Percentiles rank a stretch among this genome's conserved stretches.
Conservation (phyloP, 2,329 filamentous ascomycete genomes). For the Tympanopsis confertula region DNA sequence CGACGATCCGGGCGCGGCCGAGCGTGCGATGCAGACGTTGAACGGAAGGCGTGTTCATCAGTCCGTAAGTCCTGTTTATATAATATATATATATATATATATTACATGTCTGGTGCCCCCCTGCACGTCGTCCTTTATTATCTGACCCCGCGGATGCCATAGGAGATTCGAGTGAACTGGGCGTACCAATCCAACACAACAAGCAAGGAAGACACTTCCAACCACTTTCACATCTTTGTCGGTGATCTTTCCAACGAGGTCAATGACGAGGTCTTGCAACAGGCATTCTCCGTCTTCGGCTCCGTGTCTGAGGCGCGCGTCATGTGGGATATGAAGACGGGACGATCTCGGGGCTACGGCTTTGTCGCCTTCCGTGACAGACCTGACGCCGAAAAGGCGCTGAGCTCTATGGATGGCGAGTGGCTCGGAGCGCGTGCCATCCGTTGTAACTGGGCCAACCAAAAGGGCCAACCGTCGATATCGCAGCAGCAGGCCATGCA, state of each 20-base stretch:
- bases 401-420: conserved; percentile 97
- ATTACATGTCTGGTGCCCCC: not conserved
- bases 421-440: conserved; percentile 97
- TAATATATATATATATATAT: not conserved
- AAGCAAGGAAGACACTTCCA: conserved; percentile 93
- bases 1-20: conserved; percentile 90
- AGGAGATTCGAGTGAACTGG: conserved; percentile 99
- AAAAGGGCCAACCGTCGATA: conserved; percentile 98
- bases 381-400: conserved; percentile 82
- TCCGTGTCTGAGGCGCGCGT: conserved; percentile 94
- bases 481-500: conserved; percentile 95
- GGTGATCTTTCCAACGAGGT: conserved; percentile 97
- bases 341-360: conserved; percentile 89
- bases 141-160: not conserved
- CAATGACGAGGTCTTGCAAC: conserved; percentile 85
- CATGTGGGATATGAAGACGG: conserved; percentile 99
- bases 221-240: conserved; percentile 98
- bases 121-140: not conserved
- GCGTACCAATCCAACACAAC: conserved; percentile 92
- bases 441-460: conserved; percentile 99
- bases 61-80: conserved; percentile 50
- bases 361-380: conserved; percentile 97
- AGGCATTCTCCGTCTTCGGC: conserved; percentile 93
- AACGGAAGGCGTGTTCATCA: conserved; percentile 94
- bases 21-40: conserved; percentile 92